These are phyloP conservation scores for Lentinula sp. DNA, from an alignment of 768 basidiomycete species.

Conservation along the genomic window DNA sequence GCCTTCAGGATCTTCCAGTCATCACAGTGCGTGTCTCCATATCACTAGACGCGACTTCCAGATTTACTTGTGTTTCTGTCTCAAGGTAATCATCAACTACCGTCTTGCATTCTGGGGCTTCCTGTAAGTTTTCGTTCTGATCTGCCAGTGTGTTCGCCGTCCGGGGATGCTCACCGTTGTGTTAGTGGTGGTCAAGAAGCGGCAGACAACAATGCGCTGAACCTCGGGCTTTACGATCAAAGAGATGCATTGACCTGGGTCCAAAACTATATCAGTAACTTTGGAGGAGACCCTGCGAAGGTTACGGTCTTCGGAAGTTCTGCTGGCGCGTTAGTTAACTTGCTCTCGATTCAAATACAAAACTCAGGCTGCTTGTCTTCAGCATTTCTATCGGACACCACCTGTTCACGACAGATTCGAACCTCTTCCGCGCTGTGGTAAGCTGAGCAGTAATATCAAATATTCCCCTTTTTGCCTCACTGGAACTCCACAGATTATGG, in stretches of 20 bases:
- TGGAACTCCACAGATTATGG: conserved; percentile 15
- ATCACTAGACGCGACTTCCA: neutral
- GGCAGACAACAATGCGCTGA: conserved; percentile 12
- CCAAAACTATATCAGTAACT: conserved; percentile 35
- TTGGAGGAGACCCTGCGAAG: conserved; percentile 33
- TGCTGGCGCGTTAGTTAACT: neutral
- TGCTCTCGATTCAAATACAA: no score
- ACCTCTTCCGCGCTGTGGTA: conserved; percentile 1
- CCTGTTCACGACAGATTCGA: neutral
- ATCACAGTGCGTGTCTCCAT: neutral
- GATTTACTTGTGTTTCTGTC: neutral
- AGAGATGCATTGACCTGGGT: conserved; percentile 25
- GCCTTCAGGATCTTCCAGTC: neutral
- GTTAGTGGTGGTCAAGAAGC: conserved; percentile 18
- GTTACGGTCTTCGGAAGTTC: conserved; percentile 16
- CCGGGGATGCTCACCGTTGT: neutral
- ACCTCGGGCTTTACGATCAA: conserved; percentile 22
- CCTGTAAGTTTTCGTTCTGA: neutral
- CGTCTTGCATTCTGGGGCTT: conserved; percentile 3
- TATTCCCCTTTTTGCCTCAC: no score
- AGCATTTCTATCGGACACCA: neutral
- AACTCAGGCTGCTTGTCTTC: neutral
- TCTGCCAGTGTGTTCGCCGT: neutral
- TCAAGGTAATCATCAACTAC: neutral
- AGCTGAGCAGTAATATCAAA: neutral